Conservation (phyloP, 345 rosid genomes). For the Gossypium bickii region DNA sequence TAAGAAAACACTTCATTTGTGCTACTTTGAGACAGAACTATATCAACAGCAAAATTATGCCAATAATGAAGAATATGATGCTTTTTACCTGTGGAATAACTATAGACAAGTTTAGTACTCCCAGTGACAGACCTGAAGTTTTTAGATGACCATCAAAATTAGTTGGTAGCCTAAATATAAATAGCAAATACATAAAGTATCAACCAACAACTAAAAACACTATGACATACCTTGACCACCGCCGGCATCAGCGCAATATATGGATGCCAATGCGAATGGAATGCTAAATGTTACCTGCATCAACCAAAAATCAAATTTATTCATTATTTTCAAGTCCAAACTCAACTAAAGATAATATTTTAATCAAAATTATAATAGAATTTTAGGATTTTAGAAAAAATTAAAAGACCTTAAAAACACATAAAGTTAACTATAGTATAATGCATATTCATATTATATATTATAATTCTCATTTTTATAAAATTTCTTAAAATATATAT, state of each 20-base stretch:
- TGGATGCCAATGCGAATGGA: neutral
- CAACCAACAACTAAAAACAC: neutral
- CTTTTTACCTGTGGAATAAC: neutral
- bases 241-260: neutral
- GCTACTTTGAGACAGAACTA: no score
- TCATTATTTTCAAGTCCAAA: no score
- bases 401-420: no score
- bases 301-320: neutral
- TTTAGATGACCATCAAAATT: neutral
- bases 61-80: neutral
- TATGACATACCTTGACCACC: neutral
- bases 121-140: neutral
- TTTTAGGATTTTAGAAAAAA: no score
- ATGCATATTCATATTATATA: no score
- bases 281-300: constrained; percentile 2
- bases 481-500: no score
- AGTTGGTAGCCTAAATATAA: no score
- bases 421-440: no score
- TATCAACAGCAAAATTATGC: neutral
- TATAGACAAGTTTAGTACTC: neutral
- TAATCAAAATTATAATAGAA: no score
- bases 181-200: neutral
- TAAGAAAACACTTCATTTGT: neutral
- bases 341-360: no score
- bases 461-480: no score